phyloP scores from a whole-genome alignment of 768 basidiomycete species.

The Candolleomyces eurysporus region DNA sequence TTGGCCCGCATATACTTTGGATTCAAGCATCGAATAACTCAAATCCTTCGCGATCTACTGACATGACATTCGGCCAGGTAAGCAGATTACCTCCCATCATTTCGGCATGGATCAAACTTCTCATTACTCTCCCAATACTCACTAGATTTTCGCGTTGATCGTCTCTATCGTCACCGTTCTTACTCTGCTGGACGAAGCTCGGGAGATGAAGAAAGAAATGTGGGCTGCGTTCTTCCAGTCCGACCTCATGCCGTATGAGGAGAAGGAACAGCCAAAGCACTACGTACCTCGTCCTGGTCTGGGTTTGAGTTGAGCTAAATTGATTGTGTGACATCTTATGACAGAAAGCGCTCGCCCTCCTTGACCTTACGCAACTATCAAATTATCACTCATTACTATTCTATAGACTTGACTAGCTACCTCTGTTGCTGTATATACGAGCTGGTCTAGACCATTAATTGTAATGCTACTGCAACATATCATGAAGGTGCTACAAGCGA shows the following conservation, averaged over 20 bases:
- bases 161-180: background rate
- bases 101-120: too few species aligned
- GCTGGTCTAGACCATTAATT: too few species aligned
- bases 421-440: too few species aligned
- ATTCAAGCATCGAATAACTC: background rate
- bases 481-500: too few species aligned
- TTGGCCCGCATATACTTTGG: background rate
- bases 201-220: background rate
- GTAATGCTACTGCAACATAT: too few species aligned
- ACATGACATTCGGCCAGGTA: background rate
- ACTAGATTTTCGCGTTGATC: slow-evolving; percentile 1
- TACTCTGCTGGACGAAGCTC: slow-evolving; percentile 1
- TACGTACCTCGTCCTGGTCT: background rate
- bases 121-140: too few species aligned
- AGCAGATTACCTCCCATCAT: too few species aligned
- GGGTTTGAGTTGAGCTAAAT: background rate
- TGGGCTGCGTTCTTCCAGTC: background rate
- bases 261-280: background rate
- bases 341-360: too few species aligned
- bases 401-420: too few species aligned
- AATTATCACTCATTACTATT: too few species aligned
- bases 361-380: too few species aligned
- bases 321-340: too few species aligned
- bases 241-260: background rate
- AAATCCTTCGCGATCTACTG: background rate